phyloP scores from a whole-genome alignment of 1,284 basidiomycete genomes.

The Ustilago lituana region DNA sequence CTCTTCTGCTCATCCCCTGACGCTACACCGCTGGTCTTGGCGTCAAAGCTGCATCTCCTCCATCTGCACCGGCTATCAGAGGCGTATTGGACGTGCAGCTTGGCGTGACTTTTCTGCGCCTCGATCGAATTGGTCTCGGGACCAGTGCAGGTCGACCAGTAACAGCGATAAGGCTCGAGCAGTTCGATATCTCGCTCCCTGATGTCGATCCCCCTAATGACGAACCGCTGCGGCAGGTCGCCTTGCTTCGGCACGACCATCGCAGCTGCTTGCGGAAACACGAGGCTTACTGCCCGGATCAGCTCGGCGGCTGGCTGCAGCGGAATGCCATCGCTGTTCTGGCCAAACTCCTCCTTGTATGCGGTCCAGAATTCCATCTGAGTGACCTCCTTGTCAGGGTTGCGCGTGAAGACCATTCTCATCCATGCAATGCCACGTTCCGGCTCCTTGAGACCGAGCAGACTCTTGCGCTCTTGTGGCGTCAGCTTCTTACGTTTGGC shows the following conservation, averaged over 20 bases:
- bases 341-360: constrained; percentile 75
- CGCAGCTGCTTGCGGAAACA: constrained; percentile 81
- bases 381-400: constrained; percentile 78
- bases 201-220: constrained; percentile 78
- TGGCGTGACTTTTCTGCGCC: constrained; percentile 48
- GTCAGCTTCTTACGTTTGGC: constrained; percentile 46
- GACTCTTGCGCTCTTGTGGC: constrained; percentile 27
- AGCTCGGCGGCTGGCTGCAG: constrained; percentile 83
- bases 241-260: constrained; percentile 79
- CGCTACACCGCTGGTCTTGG: constrained; percentile 6
- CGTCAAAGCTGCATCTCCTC: constrained; percentile 46
- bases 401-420: constrained; percentile 78
- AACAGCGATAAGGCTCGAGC: constrained; percentile 44
- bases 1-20: constrained; percentile 10
- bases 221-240: constrained; percentile 73
- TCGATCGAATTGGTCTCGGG: constrained; percentile 37
- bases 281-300: constrained; percentile 81
- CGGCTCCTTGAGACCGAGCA: constrained; percentile 52
- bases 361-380: constrained; percentile 90
- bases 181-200: constrained; percentile 44
- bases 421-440: constrained; percentile 70
- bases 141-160: constrained; percentile 53
- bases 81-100: constrained; percentile 42
- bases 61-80: constrained; percentile 55
- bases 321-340: constrained; percentile 69